Base-by-base conservation (phyloP, 73 alveolate species). In the Symbiodinium pilosum region DNA sequence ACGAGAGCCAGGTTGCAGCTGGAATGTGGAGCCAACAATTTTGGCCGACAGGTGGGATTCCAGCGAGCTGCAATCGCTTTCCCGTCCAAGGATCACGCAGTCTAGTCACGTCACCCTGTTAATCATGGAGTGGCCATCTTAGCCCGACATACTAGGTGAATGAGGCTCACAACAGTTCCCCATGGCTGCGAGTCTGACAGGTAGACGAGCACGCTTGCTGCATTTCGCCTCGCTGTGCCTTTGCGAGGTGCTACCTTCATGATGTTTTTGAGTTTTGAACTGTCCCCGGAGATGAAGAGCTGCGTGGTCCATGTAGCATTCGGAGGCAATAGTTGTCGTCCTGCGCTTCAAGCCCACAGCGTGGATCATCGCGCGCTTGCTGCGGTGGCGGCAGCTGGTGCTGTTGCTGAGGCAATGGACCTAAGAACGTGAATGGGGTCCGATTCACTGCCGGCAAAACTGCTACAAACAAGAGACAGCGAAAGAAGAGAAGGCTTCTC, bases 221-320 rank as follows among this genome's bases (percentile, higher is more conserved):
- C 97, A 91, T 41, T 71, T 91, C 75, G 54, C 54, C 52, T 88
- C 68, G 54, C 54, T 91, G 56, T 91, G 87, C 77, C 44, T 91
- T 21, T 91, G 89, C 64, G 97, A 91, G 43, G 87, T 47, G 68
- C n/a, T 20, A 16, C 52, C n/a, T 84, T 43, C 30, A 43, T 41
- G 12, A 11, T 26, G 14, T 20, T 0, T 21, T 2, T 14, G 20
- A n/a, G 84, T 18, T 12, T 20, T 69, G 40, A n/a, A 38, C 16
- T n/a, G 36, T 26, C 14, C 11, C 24, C 39, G 84, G 84, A 32
- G 42, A 8, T 8, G 40, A 69, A 32, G 84, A 32, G 32, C 16
- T 32, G 8, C 42, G 85, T 71, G 32, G 7, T 32, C 42, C 86
- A 28, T 38, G 30, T 20, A 20, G 26, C 42, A 6, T 9, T n/a